Percentiles rank a stretch among this genome's conserved stretches.
phyloP scores from a whole-genome alignment of 495 filamentous ascomycete genomes.

The Lindgomyces ingoldianus region DNA sequence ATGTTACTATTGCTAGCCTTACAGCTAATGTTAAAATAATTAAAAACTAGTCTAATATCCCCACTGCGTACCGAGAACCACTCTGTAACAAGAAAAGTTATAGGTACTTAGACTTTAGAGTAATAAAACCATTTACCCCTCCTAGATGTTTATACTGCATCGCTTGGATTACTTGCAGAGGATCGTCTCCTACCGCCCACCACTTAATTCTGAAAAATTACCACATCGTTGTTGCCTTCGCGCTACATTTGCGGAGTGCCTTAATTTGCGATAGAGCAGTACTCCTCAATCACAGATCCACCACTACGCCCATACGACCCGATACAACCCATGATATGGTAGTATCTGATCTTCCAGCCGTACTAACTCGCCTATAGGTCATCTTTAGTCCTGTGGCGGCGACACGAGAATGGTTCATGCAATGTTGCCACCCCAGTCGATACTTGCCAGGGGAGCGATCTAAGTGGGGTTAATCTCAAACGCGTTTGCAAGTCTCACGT shows the following conservation, averaged over 20 bases:
- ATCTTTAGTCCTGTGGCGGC: neutral
- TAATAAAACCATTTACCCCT: neutral
- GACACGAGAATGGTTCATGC: neutral
- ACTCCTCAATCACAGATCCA: neutral
- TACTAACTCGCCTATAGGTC: neutral
- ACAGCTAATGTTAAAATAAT: too few relatives aligned
- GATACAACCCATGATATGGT: too few relatives aligned
- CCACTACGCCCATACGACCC: neutral
- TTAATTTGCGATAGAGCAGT: neutral
- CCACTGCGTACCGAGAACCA: neutral
- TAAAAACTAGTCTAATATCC: too few relatives aligned
- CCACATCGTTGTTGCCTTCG: neutral
- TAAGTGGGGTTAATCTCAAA: neutral
- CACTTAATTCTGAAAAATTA: neutral
- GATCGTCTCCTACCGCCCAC: neutral
- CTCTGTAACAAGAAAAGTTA: neutral
- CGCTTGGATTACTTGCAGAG: neutral
- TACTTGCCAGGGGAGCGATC: neutral
- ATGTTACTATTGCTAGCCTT: too few relatives aligned
- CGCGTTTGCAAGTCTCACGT: neutral
- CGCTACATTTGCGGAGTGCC: neutral
- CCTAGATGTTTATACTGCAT: conserved; percentile 12
- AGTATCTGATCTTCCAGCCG: neutral
- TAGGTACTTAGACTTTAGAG: neutral
- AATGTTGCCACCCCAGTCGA: neutral